Percentiles rank a stretch among this genome's conserved stretches.
Evolutionary conservation across 176 grass and related monocot genomes (phyloP).

Genomic region (Phoenix roebelenii): DNA sequence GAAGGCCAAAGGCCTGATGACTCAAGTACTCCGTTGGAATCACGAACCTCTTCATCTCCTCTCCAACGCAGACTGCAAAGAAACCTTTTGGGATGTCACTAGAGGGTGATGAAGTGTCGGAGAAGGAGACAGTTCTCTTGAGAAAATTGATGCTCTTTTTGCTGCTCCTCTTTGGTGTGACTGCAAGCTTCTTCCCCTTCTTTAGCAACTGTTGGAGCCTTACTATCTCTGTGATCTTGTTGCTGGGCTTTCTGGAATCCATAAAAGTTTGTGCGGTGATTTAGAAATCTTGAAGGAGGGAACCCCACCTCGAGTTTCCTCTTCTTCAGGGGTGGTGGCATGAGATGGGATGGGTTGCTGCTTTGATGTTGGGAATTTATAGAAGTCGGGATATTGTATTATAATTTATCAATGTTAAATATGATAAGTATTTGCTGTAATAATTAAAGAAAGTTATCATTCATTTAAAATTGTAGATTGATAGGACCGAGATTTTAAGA

Average conservation of each 20-base stretch:
- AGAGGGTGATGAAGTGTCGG: not conserved
- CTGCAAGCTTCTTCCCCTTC: slow-evolving; percentile 71
- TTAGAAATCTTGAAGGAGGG: not conserved
- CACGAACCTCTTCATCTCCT: slow-evolving; percentile 86
- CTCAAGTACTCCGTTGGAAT: slow-evolving; percentile 82
- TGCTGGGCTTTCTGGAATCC: slow-evolving; percentile 39
- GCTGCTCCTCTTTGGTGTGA: slow-evolving; percentile 15
- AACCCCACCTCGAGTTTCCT: not conserved
- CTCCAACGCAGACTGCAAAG: slow-evolving; percentile 75
- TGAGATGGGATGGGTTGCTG: not conserved
- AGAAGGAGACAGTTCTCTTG: slow-evolving; percentile 30
- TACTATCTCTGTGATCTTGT: slow-evolving; percentile 77
- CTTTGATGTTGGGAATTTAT: slow-evolving; percentile 1
- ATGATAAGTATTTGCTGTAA: not conserved
- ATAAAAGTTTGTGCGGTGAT: slow-evolving; percentile 11
- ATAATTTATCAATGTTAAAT: too few relatives aligned
- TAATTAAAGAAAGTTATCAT: not conserved
- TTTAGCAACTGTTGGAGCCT: slow-evolving; percentile 74
- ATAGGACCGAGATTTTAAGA: not conserved
- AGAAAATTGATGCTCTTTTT: slow-evolving; percentile 29
- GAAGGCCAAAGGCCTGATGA: slow-evolving; percentile 54
- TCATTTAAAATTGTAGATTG: not conserved
- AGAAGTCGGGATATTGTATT: not conserved
- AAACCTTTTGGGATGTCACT: slow-evolving; percentile 42
- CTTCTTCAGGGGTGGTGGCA: not conserved